Conservation (phyloP, 2,329 filamentous ascomycete species). For the Talaromyces sp. region DNA sequence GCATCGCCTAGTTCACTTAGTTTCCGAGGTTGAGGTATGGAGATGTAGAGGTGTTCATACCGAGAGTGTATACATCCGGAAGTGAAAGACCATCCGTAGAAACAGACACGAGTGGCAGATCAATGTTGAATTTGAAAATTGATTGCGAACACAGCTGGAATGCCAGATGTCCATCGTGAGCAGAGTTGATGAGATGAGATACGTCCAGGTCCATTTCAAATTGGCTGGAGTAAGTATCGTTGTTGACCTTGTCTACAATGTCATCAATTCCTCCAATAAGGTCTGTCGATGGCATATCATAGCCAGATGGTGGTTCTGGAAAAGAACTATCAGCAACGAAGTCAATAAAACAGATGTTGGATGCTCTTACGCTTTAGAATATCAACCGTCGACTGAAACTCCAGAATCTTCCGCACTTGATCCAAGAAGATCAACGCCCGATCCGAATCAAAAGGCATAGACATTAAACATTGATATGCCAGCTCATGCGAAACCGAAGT, state of each 20-base stretch:
- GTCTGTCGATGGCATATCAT: conserved; percentile 54
- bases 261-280: conserved; percentile 50
- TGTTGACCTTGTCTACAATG: conserved; percentile 48
- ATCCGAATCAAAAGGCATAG: conserved; percentile 33
- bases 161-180: conserved; percentile 64
- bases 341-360: not conserved
- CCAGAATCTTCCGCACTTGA: conserved; percentile 40
- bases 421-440: conserved; percentile 26
- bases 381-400: conserved; percentile 54
- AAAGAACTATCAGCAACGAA: conserved; percentile 6
- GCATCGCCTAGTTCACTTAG: conserved; percentile 21
- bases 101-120: conserved; percentile 59
- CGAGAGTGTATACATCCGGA: conserved; percentile 56
- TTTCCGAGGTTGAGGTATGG: not conserved
- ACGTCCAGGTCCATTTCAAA: conserved; percentile 61
- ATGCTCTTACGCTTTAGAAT: conserved; percentile 45
- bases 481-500: conserved; percentile 21
- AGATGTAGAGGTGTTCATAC: conserved; percentile 8
- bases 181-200: conserved; percentile 54
- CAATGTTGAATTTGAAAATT: conserved; percentile 50
- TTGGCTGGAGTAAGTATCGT: conserved; percentile 53
- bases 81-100: conserved; percentile 62
- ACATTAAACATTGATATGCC: conserved; percentile 28
- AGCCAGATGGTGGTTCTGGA: conserved; percentile 53
- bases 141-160: conserved; percentile 32